Evolutionary conservation across 352 stramenopile species (phyloP), one percentile per base, ranked within the genome.

Genomic region (Globisporangium paroecandrum): DNA sequence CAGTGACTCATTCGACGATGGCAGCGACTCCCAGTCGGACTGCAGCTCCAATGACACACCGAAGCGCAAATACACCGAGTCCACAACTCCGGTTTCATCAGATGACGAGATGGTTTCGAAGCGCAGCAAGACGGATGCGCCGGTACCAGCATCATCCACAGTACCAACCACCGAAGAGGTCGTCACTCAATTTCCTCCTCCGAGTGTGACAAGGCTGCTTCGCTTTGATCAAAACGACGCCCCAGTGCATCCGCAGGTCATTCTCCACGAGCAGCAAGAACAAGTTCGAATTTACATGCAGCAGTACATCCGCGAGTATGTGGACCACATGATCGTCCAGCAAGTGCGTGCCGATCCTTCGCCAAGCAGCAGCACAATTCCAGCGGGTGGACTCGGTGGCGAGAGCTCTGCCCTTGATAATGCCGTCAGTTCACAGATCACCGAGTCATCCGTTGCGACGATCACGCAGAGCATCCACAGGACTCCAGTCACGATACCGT

Each of bases 241-340:
- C 4, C 82, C 82, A 9, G 66, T 90, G 24, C 82, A 87, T n/a
- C 82, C 82, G 1, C 75, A 82, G 46, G 65, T 72, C 13, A 71
- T 90, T 56, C 65, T 89, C 25, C 38, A 66, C 18, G 66, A 79
- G 47, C 77, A 89, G 65, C 78, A 90, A 70, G 76, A 84, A 49
- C 62, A 77, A 53, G 66, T 90, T 24, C 78, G 79, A 24, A 43
- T 69, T 15, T 87, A 81, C 69, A 89, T 90, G 82, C 68, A 85
- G 62, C 73, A 84, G 62, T 90, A 90, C 71, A 77, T 83, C 57
- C 76, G 72, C 59, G 78, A 90, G 63, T 90, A 89, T 53, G 77
- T 84, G 13, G 67, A 83, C n/a, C 82, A 83, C 57, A 60, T 87
- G 58, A 71, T 79, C 54, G 9, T 70, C 22, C 63, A 78, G 29